Evolutionary conservation across 2,329 filamentous ascomycete species (phyloP).

Genomic region (Trichoderma atrobrunneum): DNA sequence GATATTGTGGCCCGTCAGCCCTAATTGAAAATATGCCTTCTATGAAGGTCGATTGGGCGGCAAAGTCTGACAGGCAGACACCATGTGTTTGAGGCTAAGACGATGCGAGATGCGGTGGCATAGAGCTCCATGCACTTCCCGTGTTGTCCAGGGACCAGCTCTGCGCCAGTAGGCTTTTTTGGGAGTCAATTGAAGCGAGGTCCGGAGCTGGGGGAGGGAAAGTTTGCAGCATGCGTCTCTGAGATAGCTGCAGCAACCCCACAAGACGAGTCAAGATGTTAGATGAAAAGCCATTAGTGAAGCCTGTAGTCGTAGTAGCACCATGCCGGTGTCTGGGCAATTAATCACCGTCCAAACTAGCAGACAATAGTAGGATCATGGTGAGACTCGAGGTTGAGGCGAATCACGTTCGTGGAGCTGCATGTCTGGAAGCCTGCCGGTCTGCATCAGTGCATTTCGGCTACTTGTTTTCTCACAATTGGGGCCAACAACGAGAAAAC

Average conservation of each 20-base stretch:
- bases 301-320: background rate
- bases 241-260: background rate
- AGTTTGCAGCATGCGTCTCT: background rate
- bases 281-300: background rate
- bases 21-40: background rate
- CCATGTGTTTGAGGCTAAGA: background rate
- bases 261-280: conserved; percentile 9
- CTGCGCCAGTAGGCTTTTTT: background rate
- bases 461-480: background rate
- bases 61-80: conserved; percentile 6
- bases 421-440: conserved; percentile 10
- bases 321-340: background rate
- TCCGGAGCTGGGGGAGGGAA: background rate
- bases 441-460: conserved; percentile 5
- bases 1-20: conserved; percentile 12
- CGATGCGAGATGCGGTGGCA: background rate
- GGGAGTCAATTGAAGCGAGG: background rate
- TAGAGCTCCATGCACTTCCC: background rate
- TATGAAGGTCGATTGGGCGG: background rate
- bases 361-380: background rate
- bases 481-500: background rate
- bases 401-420: conserved; percentile 18
- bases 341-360: background rate
- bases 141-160: background rate
- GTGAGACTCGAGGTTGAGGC: background rate